Base-by-base conservation (phyloP, 2,329 filamentous ascomycete species). In the Fusarium armeniacum region DNA sequence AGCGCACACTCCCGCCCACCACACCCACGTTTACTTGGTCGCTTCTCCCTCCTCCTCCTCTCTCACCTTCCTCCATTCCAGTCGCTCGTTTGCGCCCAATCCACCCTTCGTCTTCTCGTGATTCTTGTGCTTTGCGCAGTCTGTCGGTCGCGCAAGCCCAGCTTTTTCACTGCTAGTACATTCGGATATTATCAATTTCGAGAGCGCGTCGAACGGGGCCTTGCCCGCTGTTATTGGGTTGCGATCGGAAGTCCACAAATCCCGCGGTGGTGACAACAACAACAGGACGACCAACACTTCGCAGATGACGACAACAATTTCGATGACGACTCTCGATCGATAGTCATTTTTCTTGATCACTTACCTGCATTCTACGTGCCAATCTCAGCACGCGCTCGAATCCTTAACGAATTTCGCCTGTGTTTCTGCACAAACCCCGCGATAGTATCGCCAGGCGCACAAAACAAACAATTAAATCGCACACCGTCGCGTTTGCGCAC, bases 71-170 rank as follows among this genome's bases (percentile, higher is more conserved):
- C 69, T 71, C 74, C 65, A 76, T 79, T 74, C 71, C 75, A 75
- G 75, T 79, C 78, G 65, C 71, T 78, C 78, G 67, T 78, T 76
- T 76, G 72, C 71, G 71, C 66, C 59, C 63, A 69, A 74, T 64
- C 68, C 65, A 59, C 59, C 65, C 63, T 64, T 62, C 67, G 60
- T 70, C 60, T 71, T 62, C 20, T 56, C 52, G 70, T 67, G 56
- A 60, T 51, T 59, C 50, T 55, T 58, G 61, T 71, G 61, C 55
- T 63, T 60, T 75, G 68, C 49, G 62, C 64, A 64, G 66, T 67
- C 52, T 57, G 36, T 58, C 63, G 65, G 72, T 69, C 47, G 57
- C 63, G 65, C 59, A 58, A 65, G 57, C 61, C 66, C 69, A 63
- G 67, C 45, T 38, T 73, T 63, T 56, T 54, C 33, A 62, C 44